These are phyloP conservation scores for Eutrema japonicum DNA, from an alignment of 345 rosid genomes.

Conservation along the genomic window DNA sequence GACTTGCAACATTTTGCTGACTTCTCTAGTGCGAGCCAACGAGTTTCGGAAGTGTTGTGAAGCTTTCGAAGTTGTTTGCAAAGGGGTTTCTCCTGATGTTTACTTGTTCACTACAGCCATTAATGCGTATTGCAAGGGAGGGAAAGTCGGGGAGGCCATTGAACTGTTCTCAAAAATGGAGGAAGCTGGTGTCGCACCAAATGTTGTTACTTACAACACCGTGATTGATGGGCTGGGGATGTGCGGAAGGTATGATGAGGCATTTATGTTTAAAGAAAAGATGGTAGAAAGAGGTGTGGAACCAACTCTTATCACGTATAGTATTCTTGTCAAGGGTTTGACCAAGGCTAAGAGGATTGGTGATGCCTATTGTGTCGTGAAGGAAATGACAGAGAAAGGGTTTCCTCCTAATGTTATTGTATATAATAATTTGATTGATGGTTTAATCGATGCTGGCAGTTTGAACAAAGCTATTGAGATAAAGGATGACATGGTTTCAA, in stretches of 20 bases:
- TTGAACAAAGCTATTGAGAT: slow-evolving; percentile 58
- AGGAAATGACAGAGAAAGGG: slow-evolving; percentile 65
- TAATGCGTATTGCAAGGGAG: slow-evolving; percentile 68
- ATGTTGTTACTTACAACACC: slow-evolving; percentile 68
- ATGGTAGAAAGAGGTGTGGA: slow-evolving; percentile 57
- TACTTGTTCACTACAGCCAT: slow-evolving; percentile 66
- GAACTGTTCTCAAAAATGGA: slow-evolving; percentile 61
- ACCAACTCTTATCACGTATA: slow-evolving; percentile 65
- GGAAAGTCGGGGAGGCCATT: slow-evolving; percentile 58
- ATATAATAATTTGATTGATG: slow-evolving; percentile 70
- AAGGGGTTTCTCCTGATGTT: slow-evolving; percentile 61
- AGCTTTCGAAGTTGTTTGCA: slow-evolving; percentile 56
- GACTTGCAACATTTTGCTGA: slow-evolving; percentile 68
- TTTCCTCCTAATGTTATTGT: slow-evolving; percentile 64
- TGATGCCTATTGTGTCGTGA: slow-evolving; percentile 57
- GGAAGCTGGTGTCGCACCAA: slow-evolving; percentile 56
- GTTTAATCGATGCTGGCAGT: slow-evolving; percentile 63
- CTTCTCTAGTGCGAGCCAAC: slow-evolving; percentile 60
- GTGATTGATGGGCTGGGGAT: slow-evolving; percentile 77
- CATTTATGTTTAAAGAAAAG: slow-evolving; percentile 58
- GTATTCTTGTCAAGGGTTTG: slow-evolving; percentile 70
- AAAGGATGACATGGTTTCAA: slow-evolving; percentile 64
- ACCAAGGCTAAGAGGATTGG: slow-evolving; percentile 63
- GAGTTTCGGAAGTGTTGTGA: slow-evolving; percentile 58
- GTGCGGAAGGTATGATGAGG: slow-evolving; percentile 63